Base-by-base conservation (phyloP, 108 stramenopile species). In the Pseudonitzschia delicatissima region DNA sequence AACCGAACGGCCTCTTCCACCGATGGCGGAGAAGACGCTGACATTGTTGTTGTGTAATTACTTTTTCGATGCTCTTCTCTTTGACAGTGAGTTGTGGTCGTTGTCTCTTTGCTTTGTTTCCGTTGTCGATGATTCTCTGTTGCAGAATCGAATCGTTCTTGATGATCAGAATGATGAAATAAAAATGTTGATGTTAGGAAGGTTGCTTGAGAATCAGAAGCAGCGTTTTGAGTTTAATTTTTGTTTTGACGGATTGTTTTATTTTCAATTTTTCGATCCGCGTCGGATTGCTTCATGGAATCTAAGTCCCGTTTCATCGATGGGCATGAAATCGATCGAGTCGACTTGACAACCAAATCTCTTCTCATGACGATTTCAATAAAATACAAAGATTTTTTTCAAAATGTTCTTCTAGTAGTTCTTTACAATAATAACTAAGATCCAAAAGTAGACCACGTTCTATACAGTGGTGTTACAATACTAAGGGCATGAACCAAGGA, bases 1-100 rank as follows among this genome's bases (percentile, higher is more conserved):
- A 42, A 11, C 5, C 35, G 18, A 57, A 85, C 48, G 11, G 87
- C 82, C 39, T 70, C 60, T 27, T 84, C 67, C 63, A 78, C 1
- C 21, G 8, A 11, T 39, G 6, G 37, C 37, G 6, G 37, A 11
- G 11, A 39, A n/a, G n/a, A n/a, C 11, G 37, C 37, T 39, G 11
- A 39, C 6, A 8, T 39, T 6, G 6, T 39, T 39, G 37, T 39
- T 39, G 6, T 39, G 37, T 6, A 39, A 39, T 11, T 39, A 8
- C 37, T 6, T 39, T 6, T 39, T 39, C 11, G 6, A 11, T 8
- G 6, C 11, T 11, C 8, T 39, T 39, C 8, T 39, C 11, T 39
- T 11, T 39, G 37, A 11, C 11, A 11, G 37, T 39, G n/a, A 39
- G 37, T 39, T 39, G 37, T 39, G 6, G 37, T 39, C 11, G 37